Base-by-base conservation (phyloP, 495 filamentous ascomycete species). In the Neurospora sp. region DNA sequence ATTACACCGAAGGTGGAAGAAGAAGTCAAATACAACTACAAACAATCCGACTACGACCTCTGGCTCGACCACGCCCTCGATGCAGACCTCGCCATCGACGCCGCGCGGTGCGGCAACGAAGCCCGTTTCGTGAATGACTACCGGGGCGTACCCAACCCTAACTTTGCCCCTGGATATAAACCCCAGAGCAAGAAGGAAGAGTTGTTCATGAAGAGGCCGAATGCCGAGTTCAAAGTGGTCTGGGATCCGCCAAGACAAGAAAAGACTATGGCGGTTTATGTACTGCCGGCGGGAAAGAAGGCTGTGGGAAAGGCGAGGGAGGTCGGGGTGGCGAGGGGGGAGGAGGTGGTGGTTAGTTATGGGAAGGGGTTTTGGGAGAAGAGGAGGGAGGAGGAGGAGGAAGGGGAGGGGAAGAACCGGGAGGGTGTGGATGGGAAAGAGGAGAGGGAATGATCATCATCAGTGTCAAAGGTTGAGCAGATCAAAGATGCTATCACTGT, bases 61-160 rank as follows among this genome's bases (percentile, higher is more conserved):
- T 87, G 83, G 76, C 80, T 93, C 1, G 87, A 89, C 76, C 81
- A 86, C 40, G 2, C 27, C 12, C 27, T 35, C 53, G 86, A n/a
- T n/a, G n/a, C n/a, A n/a, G n/a, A 84, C 31, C 78, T 93, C 0
- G 89, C 88, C 6, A 85, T 93, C 18, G 91, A 94, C 77, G 91
- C 90, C 4, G 82, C 78, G 8, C 81, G 77, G 12, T 78, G 77
- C 61, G 91, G 91, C 5, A 93, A 92, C 74, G 91, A 93, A 80
- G 90, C 88, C 4, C 80, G 91, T 11, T 93, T 91, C 78, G 84
- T 91, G 40, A 94, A 94, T 75, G 91, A 94, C 79, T 94, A 91
- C 74, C 85, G 91, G 20, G 91, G 91, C 1, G 83, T 93, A 5
- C 79, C 79, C 0, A 69, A 12, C 27, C 27, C 48, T 12, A 2